These are phyloP conservation scores for Lachnellula cervina DNA, from an alignment of 2,329 filamentous ascomycete genomes.

Conservation along the genomic window DNA sequence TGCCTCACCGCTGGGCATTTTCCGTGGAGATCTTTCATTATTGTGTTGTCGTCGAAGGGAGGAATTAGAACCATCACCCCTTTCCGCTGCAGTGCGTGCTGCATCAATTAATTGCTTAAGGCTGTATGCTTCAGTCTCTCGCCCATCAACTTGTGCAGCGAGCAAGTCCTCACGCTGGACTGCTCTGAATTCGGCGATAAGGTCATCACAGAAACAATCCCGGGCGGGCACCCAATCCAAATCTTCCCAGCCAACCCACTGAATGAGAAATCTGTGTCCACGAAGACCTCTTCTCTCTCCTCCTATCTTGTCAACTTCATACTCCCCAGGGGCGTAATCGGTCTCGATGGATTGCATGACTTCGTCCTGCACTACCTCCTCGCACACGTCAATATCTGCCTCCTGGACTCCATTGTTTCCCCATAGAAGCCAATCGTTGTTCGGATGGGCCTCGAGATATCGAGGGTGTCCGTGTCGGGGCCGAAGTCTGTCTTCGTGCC, in stretches of 20 bases:
- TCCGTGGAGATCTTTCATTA: background rate
- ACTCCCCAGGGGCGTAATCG: background rate
- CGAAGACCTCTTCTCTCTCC: background rate
- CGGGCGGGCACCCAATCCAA: conserved; percentile 5
- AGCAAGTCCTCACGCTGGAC: background rate
- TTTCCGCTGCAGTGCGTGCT: background rate
- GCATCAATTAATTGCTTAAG: background rate
- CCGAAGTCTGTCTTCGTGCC: background rate
- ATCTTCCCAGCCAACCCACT: conserved; percentile 5
- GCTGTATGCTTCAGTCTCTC: background rate
- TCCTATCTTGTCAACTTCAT: conserved; percentile 3
- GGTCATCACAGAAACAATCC: conserved; percentile 5
- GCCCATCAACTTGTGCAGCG: background rate
- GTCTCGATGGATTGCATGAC: background rate
- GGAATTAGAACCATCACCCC: background rate
- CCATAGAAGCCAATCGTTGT: background rate
- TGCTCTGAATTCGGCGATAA: conserved; percentile 2
- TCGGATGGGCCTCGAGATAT: background rate
- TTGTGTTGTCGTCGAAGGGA: background rate
- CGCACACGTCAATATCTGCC: background rate
- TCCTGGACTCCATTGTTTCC: background rate
- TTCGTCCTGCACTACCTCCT: background rate
- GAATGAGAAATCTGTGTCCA: conserved; percentile 2
- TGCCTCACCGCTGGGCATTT: background rate
- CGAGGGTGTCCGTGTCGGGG: background rate